Evolutionary conservation across 768 basidiomycete genomes (phyloP), one percentile per base, ranked within the genome.

Genomic region (Boletus subparvulus): DNA sequence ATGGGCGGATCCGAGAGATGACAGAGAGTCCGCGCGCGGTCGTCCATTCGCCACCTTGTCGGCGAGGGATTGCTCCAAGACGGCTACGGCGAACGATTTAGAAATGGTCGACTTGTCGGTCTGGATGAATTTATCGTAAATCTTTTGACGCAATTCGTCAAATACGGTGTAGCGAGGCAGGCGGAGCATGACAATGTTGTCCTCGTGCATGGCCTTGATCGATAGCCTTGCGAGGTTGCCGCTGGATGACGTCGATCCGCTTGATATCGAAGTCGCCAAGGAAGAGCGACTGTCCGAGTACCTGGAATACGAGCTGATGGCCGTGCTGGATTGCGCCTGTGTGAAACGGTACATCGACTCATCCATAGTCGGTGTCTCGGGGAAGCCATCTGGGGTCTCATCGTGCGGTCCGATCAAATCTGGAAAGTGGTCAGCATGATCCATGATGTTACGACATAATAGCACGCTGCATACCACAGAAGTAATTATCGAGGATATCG

Each of bases 71-170:
- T 78, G 77, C 52, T 82, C 75, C 46, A 81, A 64, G 61, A 83
- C 79, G 19, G 80, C 82, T 33, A 90, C 70, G 9, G 76, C 77
- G 65, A 90, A 90, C 1, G 76, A 70, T 8, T 78, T 73, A 0
- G 77, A 77, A 24, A 90, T 79, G 13, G 77, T 74, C 42, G 84
- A 61, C 47, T 78, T 79, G 67, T 85, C 86, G 62, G 84, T 81
- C 24, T 78, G 75, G n/a, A 80, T 77, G 65, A 91, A 85, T 63
- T 89, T 90, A 52, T 85, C 81, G 58, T 80, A 80, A 26, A 92
- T 73, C 47, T 80, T 79, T 50, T 73, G 73, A 56, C 85, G 84
- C 16, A 90, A 63, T 44, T 84, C 83, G 17, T 69, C 62, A 53
- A 84, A 79, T n/a, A 78, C 43, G 55, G 76, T 74, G 41, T 75